Evolutionary conservation across 306 rosid species (phyloP).

Genomic region (Abrus pulchellus): DNA sequence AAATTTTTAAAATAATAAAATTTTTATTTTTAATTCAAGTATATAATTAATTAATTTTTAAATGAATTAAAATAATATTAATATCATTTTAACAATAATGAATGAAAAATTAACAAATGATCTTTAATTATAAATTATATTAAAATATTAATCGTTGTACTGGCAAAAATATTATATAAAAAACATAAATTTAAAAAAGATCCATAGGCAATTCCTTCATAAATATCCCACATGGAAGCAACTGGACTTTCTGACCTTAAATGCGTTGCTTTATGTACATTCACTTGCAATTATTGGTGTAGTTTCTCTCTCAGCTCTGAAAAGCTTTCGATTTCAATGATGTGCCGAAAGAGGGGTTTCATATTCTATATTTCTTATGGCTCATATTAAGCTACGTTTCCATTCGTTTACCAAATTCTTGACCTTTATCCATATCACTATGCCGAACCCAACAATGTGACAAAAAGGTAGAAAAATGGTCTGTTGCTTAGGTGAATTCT

Average conservation of each 20-base stretch:
- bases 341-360: neutral
- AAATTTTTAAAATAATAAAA: too few relatives aligned
- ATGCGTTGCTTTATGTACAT: neutral
- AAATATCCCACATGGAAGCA: neutral
- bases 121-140: too few relatives aligned
- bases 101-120: too few relatives aligned
- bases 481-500: too few relatives aligned
- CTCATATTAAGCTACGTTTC: neutral
- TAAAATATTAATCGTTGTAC: neutral
- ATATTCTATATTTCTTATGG: neutral
- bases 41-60: too few relatives aligned
- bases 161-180: neutral
- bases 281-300: constrained; percentile 10
- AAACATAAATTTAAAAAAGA: neutral
- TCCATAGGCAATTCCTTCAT: neutral
- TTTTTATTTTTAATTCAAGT: too few relatives aligned
- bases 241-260: constrained; percentile 17
- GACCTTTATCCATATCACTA: neutral
- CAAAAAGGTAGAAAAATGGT: neutral
- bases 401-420: neutral
- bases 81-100: too few relatives aligned
- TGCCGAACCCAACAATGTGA: neutral
- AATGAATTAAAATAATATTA: too few relatives aligned
- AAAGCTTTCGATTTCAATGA: neutral
- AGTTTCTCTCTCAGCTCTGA: neutral